Conservation (phyloP, 2,329 filamentous ascomycete species). For the Diaporthe caulivora region DNA sequence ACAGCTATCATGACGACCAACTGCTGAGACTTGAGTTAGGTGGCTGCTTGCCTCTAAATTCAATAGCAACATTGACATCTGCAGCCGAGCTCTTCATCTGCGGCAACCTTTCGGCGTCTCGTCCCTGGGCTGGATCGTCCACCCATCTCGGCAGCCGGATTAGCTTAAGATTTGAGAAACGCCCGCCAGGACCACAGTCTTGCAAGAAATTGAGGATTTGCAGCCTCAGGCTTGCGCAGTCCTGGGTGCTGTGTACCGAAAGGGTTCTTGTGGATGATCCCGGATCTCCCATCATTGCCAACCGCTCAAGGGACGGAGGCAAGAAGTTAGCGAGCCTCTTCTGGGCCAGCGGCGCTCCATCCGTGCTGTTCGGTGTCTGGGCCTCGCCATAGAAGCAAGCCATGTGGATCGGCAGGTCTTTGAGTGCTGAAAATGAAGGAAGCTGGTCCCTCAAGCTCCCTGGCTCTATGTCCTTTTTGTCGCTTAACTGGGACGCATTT, state of each 20-base stretch:
- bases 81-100: background rate
- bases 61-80: background rate
- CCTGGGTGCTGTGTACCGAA: fast-evolving
- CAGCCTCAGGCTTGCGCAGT: background rate
- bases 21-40: fast-evolving
- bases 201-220: background rate
- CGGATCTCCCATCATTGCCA: background rate
- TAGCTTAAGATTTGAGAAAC: background rate
- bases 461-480: background rate
- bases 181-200: background rate
- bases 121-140: background rate
- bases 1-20: too few species aligned
- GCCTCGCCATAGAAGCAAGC: background rate
- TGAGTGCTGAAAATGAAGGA: background rate
- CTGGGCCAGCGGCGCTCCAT: background rate
- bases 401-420: constrained; percentile 12
- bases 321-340: background rate
- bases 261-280: background rate
- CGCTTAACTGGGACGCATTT: background rate
- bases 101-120: background rate
- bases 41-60: background rate
- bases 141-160: constrained; percentile 7
- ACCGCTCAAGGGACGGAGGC: background rate
- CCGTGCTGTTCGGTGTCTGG: background rate
- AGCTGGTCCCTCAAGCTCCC: background rate